Evolutionary conservation across 495 filamentous ascomycete genomes (phyloP), one percentile per base, ranked within the genome.

Genomic region (Talaromyces stipitatus): DNA sequence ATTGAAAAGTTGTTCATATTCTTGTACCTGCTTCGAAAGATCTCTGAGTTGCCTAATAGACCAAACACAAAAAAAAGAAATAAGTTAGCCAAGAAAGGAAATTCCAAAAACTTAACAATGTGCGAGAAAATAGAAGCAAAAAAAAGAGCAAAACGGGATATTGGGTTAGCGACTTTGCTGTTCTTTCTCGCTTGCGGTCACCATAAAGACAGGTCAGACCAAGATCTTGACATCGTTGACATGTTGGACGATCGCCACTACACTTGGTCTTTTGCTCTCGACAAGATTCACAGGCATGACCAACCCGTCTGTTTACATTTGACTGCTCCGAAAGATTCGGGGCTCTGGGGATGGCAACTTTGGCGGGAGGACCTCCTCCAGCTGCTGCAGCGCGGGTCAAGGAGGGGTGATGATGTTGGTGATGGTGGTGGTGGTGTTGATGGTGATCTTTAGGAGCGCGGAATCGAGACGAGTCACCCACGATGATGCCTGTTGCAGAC

Each of bases 231-330:
- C 83, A 86, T 58, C 83, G 75, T 41, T 77, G 74, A 63, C 83
- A 86, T 20, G 64, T 63, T 36, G 83, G 83, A 50, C 72, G 72
- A 56, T 77, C 77, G 9, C 82, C 82, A 57, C 75, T 83, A 64
- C 82, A 84, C 66, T 84, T 85, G 58, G 81, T 79, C 61, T 86
- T 86, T 60, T 87, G 78, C 56, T 88, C 85, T 10, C 86, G 77
- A 70, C 87, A 90, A 38, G 85, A 85, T 78, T 87, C 87, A 66
- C 87, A 90, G 2, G 87, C 87, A 50, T 72, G 74, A 57, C 72
- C 72, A 47, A 77, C 73, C 16, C 77, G 72, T 45, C 69, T 70
- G 26, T 68, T 71, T 55, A 20, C 26, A 57, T 51, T 71, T 38
- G 66, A 68, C 61, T 61, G 64, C 50, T 47, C 61, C 59, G 54